Conservation (phyloP, 2,329 filamentous ascomycete genomes). For the Thielaviopsis punctulata region DNA sequence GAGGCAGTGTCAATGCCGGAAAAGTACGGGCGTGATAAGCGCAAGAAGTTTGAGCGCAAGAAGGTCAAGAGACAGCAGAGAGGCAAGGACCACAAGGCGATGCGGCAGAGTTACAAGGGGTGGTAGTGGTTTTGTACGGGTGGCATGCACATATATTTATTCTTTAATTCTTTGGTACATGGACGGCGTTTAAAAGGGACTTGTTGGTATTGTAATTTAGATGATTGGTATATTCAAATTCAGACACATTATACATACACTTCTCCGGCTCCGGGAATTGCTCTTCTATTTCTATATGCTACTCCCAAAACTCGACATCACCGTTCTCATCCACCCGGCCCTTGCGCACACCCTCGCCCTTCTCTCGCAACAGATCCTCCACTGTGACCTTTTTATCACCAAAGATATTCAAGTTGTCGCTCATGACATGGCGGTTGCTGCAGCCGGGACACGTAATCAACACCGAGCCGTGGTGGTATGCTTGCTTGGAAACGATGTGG, state of each 20-base stretch:
- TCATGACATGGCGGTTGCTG: constrained; percentile 77
- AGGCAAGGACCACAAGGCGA: constrained; percentile 52
- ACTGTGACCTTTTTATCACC: constrained; percentile 52
- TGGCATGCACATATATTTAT: background rate
- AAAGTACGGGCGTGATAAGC: constrained; percentile 60
- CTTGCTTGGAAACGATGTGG: constrained; percentile 81
- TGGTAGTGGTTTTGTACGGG: constrained; percentile 16
- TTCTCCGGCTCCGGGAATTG: no score
- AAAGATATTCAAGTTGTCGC: constrained; percentile 71
- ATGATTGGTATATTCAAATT: constrained; percentile 11
- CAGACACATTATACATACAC: constrained; percentile 3
- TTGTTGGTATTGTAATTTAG: background rate
- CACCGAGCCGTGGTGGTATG: constrained; percentile 79
- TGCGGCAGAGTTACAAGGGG: constrained; percentile 51
- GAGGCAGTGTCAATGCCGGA: constrained; percentile 74
- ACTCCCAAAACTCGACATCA: constrained; percentile 86
- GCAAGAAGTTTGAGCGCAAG: constrained; percentile 68
- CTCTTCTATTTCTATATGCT: constrained; percentile 19
- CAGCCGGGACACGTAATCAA: constrained; percentile 79
- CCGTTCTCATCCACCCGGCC: constrained; percentile 58
- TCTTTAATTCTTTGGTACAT: constrained; percentile 1
- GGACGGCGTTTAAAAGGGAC: constrained; percentile 1
- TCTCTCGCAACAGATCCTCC: constrained; percentile 60
- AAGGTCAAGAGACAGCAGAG: constrained; percentile 68
- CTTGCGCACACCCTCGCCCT: constrained; percentile 56